Evolutionary conservation across 2,329 filamentous ascomycete species (phyloP).

Genomic region (Xylariaceae sp.): DNA sequence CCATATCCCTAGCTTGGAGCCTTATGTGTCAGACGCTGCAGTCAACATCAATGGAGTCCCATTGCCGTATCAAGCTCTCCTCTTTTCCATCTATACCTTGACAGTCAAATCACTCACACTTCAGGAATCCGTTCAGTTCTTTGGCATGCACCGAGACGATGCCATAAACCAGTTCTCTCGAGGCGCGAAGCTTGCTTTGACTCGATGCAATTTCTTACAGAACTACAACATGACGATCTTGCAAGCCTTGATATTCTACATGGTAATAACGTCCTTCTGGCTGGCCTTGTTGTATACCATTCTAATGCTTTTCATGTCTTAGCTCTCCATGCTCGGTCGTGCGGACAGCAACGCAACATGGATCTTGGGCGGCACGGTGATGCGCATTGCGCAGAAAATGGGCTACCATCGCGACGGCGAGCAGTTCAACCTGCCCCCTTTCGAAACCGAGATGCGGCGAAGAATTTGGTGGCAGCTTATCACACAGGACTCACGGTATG

Average conservation of each 20-base stretch:
- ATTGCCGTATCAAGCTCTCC: slow-evolving; percentile 37
- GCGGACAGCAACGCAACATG: slow-evolving; percentile 25
- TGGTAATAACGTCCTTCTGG: slow-evolving; percentile 11
- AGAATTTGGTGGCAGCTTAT: slow-evolving; percentile 40
- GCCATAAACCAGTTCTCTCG: slow-evolving; percentile 21
- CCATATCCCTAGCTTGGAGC: slow-evolving; percentile 48
- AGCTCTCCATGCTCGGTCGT: slow-evolving; percentile 18
- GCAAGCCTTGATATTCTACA: slow-evolving; percentile 33
- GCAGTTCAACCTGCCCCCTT: slow-evolving; percentile 33
- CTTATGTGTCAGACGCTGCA: slow-evolving; percentile 43
- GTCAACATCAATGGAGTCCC: slow-evolving; percentile 38
- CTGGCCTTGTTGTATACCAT: not conserved
- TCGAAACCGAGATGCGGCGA: slow-evolving; percentile 40
- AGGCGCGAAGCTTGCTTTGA: slow-evolving; percentile 21
- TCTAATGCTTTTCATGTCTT: slow-evolving; percentile 1
- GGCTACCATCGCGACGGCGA: slow-evolving; percentile 38
- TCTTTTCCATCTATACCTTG: slow-evolving; percentile 45
- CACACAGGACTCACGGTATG: slow-evolving; percentile 29
- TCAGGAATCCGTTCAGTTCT: slow-evolving; percentile 33
- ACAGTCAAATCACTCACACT: slow-evolving; percentile 38
- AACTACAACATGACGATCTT: slow-evolving; percentile 32
- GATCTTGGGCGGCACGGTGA: slow-evolving; percentile 34
- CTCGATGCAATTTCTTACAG: slow-evolving; percentile 31
- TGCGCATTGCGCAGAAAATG: slow-evolving; percentile 40
- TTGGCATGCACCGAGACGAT: slow-evolving; percentile 16